Conservation (phyloP, 1,284 basidiomycete genomes). For the Athelia sp. region DNA sequence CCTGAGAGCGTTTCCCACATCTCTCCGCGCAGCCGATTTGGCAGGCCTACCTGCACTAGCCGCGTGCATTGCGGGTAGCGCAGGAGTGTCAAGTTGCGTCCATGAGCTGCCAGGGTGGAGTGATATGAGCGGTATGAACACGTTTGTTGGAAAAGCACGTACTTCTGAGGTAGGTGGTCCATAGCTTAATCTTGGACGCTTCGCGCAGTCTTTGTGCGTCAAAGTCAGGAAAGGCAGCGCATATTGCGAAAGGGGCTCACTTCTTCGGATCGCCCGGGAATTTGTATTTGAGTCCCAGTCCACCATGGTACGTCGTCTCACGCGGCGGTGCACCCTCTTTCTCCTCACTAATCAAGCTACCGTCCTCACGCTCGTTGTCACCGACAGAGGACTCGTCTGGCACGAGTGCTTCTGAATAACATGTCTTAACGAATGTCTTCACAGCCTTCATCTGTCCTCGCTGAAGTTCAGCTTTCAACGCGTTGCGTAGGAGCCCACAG, state of each 20-base stretch:
- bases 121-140: background rate
- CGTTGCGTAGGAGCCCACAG: conserved; percentile 84
- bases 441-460: conserved; percentile 91
- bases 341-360: conserved; percentile 51
- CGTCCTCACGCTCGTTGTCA: conserved; percentile 64
- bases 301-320: conserved; percentile 73
- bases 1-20: conserved; percentile 98
- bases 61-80: conserved; percentile 97
- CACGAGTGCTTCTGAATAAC: conserved; percentile 94
- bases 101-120: conserved; percentile 55
- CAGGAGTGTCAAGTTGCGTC: conserved; percentile 86
- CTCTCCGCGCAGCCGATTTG: conserved; percentile 92
- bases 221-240: conserved; percentile 6
- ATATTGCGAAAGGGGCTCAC: conserved; percentile 35
- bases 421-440: conserved; percentile 87
- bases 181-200: conserved; percentile 95
- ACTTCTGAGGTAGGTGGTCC: conserved; percentile 88
- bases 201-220: conserved; percentile 69
- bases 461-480: conserved; percentile 84
- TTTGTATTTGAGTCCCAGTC: conserved; percentile 83
- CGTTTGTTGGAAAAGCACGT: conserved; percentile 16
- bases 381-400: conserved; percentile 44
- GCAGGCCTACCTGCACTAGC: conserved; percentile 94
- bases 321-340: conserved; percentile 41
- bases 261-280: conserved; percentile 95